These are phyloP conservation scores for Aechmea fasciata DNA, from an alignment of 176 grass and related monocot genomes.

Conservation along the genomic window DNA sequence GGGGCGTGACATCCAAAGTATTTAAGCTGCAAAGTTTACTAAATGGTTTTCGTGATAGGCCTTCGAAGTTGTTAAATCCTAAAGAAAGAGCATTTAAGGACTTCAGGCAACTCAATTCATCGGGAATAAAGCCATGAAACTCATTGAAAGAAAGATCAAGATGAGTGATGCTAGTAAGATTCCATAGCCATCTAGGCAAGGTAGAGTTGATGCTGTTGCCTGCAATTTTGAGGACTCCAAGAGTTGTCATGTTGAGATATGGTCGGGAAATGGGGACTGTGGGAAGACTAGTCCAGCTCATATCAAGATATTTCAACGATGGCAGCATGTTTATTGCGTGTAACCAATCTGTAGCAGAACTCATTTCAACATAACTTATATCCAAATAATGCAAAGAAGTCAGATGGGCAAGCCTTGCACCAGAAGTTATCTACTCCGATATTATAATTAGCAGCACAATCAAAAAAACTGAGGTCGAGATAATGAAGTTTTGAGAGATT, in stretches of 20 bases:
- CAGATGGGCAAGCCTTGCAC: slow-evolving; percentile 13
- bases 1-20: no score
- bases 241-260: background rate
- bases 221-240: no score
- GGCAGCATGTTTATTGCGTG: slow-evolving; percentile 10
- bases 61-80: background rate
- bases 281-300: accelerated
- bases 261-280: background rate
- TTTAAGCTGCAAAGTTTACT: slow-evolving; percentile 1
- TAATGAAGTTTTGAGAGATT: slow-evolving; percentile 26
- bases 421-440: background rate
- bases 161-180: background rate
- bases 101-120: no score
- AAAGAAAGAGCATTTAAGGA: background rate
- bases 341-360: background rate
- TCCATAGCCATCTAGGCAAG: background rate
- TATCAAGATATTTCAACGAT: background rate
- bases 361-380: background rate
- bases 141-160: no score
- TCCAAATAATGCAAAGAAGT: slow-evolving; percentile 5
- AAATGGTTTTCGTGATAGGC: background rate
- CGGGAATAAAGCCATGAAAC: no score
- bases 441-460: background rate
- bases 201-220: no score
- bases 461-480: background rate